Conservation (phyloP, 306 rosid species). For the Luffa aegyptiaca region DNA sequence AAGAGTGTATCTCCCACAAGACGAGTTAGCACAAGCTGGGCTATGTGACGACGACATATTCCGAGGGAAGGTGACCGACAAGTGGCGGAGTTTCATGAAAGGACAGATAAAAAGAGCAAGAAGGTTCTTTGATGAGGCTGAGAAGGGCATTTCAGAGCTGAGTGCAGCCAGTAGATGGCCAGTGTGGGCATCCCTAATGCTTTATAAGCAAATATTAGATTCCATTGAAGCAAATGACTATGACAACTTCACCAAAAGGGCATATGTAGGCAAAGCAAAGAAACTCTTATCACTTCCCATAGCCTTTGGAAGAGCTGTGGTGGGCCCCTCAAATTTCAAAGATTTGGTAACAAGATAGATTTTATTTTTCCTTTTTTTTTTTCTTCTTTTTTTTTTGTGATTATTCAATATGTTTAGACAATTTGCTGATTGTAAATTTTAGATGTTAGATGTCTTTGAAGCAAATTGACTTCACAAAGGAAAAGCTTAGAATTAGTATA, state of each 20-base stretch:
- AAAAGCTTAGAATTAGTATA: not conserved
- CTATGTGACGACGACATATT: conserved; percentile 79
- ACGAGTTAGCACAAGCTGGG: conserved; percentile 76
- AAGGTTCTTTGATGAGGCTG: conserved; percentile 88
- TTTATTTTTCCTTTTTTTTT: too few species aligned
- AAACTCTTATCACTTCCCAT: conserved; percentile 58
- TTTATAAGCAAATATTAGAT: conserved; percentile 77
- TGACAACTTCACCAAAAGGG: conserved; percentile 80
- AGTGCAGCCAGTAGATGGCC: conserved; percentile 90
- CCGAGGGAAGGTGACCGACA: conserved; percentile 54
- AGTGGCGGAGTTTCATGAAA: conserved; percentile 86
- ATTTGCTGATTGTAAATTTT: conserved; percentile 14
- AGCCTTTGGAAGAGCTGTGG: conserved; percentile 61
- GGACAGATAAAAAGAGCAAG: conserved; percentile 83
- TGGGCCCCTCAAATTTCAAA: conserved; percentile 37
- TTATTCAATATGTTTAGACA: not conserved
- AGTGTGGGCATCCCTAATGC: conserved; percentile 73
- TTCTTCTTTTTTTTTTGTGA: not conserved
- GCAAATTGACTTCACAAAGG: conserved; percentile 1
- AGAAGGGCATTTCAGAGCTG: conserved; percentile 71
- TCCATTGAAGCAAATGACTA: conserved; percentile 92
- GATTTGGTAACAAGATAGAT: conserved; percentile 26
- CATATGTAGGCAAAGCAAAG: conserved; percentile 70
- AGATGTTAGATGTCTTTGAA: conserved; percentile 1
- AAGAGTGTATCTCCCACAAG: conserved; percentile 90